Evolutionary conservation across 2,329 filamentous ascomycete genomes (phyloP).

Genomic region (Phaeophleospora eucalypticola): DNA sequence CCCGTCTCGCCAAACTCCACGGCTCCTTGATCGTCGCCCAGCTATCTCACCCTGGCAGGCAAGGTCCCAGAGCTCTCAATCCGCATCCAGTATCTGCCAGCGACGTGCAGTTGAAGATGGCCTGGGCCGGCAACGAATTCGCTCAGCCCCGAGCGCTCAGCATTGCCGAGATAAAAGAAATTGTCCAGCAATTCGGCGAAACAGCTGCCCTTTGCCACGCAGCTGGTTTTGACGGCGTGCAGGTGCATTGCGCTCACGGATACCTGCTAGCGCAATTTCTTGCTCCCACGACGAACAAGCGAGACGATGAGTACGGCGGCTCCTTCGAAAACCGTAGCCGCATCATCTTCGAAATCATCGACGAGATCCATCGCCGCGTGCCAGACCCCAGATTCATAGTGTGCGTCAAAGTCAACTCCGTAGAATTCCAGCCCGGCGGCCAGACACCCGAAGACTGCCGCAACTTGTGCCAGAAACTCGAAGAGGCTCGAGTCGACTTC

Average conservation of each 20-base stretch:
- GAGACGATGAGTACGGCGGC: conserved; percentile 43
- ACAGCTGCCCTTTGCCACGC: conserved; percentile 24
- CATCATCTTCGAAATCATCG: conserved; percentile 40
- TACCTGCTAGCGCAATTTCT: conserved; percentile 43
- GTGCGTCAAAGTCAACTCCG: conserved; percentile 30
- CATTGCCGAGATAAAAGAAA: conserved; percentile 27
- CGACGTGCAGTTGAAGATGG: conserved; percentile 29
- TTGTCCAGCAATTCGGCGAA: conserved; percentile 26
- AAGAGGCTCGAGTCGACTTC: conserved; percentile 24
- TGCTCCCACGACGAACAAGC: conserved; percentile 37
- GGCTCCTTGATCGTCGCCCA: conserved; percentile 30
- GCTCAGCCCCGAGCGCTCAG: conserved; percentile 26
- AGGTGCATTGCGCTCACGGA: conserved; percentile 37
- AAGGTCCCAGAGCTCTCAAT: conserved; percentile 26
- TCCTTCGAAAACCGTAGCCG: conserved; percentile 38
- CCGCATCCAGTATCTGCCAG: conserved; percentile 30
- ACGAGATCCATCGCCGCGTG: conserved; percentile 27
- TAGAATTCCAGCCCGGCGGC: conserved; percentile 29
- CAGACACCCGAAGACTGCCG: conserved; percentile 26
- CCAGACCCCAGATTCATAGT: conserved; percentile 27
- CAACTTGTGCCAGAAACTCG: conserved; percentile 25
- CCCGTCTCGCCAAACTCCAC: conserved; percentile 21
- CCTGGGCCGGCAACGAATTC: conserved; percentile 29
- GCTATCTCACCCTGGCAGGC: conserved; percentile 30
- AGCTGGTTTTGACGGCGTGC: conserved; percentile 31